Conservation (phyloP, 208 protist species). For the Phytomonas francai region DNA sequence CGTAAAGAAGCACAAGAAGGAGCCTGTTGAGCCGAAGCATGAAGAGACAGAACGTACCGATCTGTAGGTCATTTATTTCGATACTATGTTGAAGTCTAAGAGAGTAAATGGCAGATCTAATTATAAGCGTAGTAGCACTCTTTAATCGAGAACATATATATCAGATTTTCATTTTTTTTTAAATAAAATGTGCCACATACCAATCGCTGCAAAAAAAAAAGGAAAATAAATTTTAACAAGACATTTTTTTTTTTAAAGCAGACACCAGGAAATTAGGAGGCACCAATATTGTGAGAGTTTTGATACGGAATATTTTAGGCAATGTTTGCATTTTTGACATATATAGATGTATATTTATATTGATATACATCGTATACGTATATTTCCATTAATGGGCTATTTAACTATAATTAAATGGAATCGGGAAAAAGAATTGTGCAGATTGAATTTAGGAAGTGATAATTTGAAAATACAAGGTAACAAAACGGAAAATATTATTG, state of each 20-base stretch:
- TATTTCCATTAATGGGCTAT: background rate
- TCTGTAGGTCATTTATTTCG: background rate
- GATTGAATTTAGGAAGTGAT: background rate
- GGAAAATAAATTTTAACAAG: conserved; percentile 1
- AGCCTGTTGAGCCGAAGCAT: background rate
- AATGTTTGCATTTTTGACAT: background rate
- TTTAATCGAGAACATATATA: background rate
- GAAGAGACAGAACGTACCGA: background rate
- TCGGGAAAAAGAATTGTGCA: background rate
- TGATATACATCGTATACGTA: background rate
- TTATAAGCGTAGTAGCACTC: background rate
- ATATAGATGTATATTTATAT: conserved; percentile 2
- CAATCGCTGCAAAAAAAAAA: background rate
- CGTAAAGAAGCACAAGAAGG: conserved; percentile 34
- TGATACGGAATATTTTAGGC: conserved; percentile 1
- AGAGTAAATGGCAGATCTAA: background rate
- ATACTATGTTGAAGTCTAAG: background rate
- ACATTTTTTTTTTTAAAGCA: conserved; percentile 6
- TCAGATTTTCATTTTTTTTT: background rate
- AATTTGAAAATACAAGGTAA: background rate
- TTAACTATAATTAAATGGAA: conserved; percentile 1
- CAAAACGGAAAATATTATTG: background rate
- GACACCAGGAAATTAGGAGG: background rate
- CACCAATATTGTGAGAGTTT: background rate
- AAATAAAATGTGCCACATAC: background rate